Evolutionary conservation across 345 rosid genomes (phyloP).

Genomic region (Gossypioides kirkii): DNA sequence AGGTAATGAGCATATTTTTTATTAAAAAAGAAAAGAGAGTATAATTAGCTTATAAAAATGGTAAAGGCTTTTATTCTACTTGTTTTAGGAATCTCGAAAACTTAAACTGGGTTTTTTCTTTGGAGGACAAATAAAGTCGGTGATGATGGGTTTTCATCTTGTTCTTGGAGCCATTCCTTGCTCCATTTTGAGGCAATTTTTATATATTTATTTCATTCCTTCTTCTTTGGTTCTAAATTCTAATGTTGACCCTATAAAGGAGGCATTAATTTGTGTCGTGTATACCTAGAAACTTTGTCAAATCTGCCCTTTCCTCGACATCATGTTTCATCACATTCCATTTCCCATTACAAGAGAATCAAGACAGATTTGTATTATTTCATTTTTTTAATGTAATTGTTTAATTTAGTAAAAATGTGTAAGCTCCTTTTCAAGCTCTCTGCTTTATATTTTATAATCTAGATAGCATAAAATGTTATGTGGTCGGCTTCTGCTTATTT

Average conservation of each 20-base stretch:
- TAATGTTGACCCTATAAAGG: not conserved
- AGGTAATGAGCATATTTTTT: not conserved
- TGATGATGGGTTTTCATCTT: conserved; percentile 7
- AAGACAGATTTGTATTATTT: not conserved
- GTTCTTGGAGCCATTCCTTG: conserved; percentile 45
- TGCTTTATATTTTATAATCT: not conserved
- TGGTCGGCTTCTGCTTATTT: not conserved
- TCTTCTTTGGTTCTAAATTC: not conserved
- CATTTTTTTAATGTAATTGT: not conserved
- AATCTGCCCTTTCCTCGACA: not conserved
- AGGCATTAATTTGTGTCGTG: not conserved
- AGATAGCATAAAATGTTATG: not conserved
- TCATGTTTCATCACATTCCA: not conserved
- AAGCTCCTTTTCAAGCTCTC: not conserved
- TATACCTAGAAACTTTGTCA: not conserved
- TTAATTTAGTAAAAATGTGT: not conserved
- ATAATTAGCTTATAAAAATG: not conserved
- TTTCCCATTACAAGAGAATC: not conserved
- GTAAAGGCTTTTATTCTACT: conserved; percentile 30
- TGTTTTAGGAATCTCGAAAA: conserved; percentile 44
- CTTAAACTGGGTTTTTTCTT: conserved; percentile 24
- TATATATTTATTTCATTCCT: not conserved
- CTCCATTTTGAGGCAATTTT: conserved; percentile 45
- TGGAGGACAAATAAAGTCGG: conserved; percentile 6
- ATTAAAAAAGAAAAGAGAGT: not conserved